Percentiles rank a stretch among this genome's conserved stretches.
phyloP scores from a whole-genome alignment of 2,329 filamentous ascomycete species.

The Fusarium nurragi region DNA sequence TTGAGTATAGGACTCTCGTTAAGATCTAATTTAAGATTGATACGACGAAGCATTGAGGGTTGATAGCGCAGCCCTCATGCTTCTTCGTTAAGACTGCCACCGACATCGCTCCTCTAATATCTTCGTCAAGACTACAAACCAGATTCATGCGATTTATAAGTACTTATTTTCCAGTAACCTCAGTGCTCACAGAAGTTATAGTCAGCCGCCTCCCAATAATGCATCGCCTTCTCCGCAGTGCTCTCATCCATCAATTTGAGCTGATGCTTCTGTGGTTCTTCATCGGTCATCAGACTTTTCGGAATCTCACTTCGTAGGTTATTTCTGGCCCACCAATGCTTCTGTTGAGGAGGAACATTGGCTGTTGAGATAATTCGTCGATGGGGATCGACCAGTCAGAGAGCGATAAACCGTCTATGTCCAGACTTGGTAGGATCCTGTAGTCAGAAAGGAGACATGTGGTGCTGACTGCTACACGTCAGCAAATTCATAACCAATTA shows the following conservation, averaged over 20 bases:
- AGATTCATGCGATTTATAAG: background rate
- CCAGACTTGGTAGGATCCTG: background rate
- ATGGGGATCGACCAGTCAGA: conserved; percentile 9
- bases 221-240: background rate
- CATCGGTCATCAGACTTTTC: background rate
- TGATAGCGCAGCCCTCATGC: too few species aligned
- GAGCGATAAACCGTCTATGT: background rate
- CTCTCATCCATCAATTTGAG: background rate
- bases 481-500: fast-evolving
- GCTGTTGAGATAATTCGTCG: background rate
- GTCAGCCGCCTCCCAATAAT: background rate
- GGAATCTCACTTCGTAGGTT: background rate
- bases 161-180: background rate
- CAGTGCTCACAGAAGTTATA: conserved; percentile 7
- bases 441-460: background rate
- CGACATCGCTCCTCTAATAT: too few species aligned
- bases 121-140: too few species aligned
- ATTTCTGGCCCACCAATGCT: background rate
- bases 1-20: background rate
- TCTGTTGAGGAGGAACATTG: background rate
- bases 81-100: too few species aligned
- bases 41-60: too few species aligned
- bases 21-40: too few species aligned
- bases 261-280: background rate
- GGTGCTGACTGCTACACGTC: background rate